Percentiles rank a stretch among this genome's conserved stretches.
Evolutionary conservation across 345 rosid genomes (phyloP).

Genomic region (Ailanthus altissimus): DNA sequence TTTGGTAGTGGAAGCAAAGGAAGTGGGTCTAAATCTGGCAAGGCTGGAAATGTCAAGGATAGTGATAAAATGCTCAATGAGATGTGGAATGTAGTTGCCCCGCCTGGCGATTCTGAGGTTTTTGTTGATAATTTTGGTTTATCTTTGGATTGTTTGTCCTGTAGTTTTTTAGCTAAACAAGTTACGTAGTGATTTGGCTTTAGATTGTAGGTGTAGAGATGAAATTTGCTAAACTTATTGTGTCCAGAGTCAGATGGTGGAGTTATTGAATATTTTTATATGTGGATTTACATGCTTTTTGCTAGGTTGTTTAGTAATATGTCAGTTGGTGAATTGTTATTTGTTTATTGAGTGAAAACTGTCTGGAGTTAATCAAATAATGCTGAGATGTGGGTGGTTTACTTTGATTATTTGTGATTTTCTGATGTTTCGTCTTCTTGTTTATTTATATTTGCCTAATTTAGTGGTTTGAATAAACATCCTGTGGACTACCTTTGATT

Average conservation of each 20-base stretch:
- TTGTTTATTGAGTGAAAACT: background rate
- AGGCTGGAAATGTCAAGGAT: slow-evolving; percentile 38
- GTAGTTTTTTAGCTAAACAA: background rate
- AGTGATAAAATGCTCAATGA: slow-evolving; percentile 73
- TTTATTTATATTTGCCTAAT: background rate
- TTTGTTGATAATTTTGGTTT: background rate
- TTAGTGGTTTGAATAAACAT: background rate
- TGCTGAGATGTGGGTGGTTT: background rate
- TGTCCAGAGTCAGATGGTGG: background rate
- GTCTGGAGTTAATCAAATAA: background rate
- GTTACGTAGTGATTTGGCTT: background rate
- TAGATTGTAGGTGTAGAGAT: background rate
- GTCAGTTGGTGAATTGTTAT: slow-evolving; percentile 3
- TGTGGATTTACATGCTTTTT: background rate
- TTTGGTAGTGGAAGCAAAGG: slow-evolving; percentile 40
- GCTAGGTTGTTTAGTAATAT: background rate
- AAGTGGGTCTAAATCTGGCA: slow-evolving; percentile 39
- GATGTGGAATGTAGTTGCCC: slow-evolving; percentile 95
- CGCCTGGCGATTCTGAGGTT: slow-evolving; percentile 81
- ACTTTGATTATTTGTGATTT: background rate
- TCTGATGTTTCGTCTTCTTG: background rate
- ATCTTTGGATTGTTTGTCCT: background rate
- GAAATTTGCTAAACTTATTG: background rate
- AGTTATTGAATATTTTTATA: background rate
- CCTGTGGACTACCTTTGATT: background rate